A percentile compares a stretch with the other conserved stretches of the same genome.
These are phyloP conservation scores for Schwanniomyces etchellsii DNA, from an alignment of 1,139 yeast genomes.

Conservation along the genomic window DNA sequence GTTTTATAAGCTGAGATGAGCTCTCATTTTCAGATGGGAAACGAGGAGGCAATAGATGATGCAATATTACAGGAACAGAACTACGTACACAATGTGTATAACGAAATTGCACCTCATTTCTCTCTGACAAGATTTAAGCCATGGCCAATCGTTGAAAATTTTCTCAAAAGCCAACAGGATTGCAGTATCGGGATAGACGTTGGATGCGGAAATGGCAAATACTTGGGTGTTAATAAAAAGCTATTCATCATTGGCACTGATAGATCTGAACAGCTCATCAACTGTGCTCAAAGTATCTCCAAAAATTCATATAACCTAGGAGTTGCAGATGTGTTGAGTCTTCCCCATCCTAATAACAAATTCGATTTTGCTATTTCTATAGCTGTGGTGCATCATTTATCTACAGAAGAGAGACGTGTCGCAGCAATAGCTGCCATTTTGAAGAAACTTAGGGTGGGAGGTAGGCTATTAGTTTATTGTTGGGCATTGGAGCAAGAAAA, in stretches of 20 bases:
- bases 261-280: slow-evolving; percentile 68
- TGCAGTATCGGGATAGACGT: slow-evolving; percentile 57
- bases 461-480: slow-evolving; percentile 76
- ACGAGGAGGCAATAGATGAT: too few species aligned
- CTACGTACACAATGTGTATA: slow-evolving; percentile 85
- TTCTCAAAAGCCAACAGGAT: slow-evolving; percentile 35
- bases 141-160: slow-evolving; percentile 90
- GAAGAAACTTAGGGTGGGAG: slow-evolving; percentile 51
- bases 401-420: slow-evolving; percentile 74
- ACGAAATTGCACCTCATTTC: slow-evolving; percentile 87
- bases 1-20: too few species aligned
- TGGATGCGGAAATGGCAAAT: slow-evolving; percentile 97
- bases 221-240: slow-evolving; percentile 63
- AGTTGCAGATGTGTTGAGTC: slow-evolving; percentile 68
- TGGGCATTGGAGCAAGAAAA: slow-evolving; percentile 95
- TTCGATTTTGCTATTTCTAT: slow-evolving; percentile 93
- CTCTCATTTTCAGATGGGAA: too few species aligned
- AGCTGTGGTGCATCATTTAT: slow-evolving; percentile 93
- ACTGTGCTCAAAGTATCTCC: slow-evolving; percentile 57
- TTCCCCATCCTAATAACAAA: slow-evolving; percentile 56
- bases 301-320: slow-evolving; percentile 34
- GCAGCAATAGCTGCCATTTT: slow-evolving; percentile 69
- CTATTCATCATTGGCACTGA: slow-evolving; percentile 78
- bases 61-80: too few species aligned
- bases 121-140: slow-evolving; percentile 93